Evolutionary conservation across 2,329 filamentous ascomycete genomes (phyloP).

Genomic region (Gliomastix tumulicola): DNA sequence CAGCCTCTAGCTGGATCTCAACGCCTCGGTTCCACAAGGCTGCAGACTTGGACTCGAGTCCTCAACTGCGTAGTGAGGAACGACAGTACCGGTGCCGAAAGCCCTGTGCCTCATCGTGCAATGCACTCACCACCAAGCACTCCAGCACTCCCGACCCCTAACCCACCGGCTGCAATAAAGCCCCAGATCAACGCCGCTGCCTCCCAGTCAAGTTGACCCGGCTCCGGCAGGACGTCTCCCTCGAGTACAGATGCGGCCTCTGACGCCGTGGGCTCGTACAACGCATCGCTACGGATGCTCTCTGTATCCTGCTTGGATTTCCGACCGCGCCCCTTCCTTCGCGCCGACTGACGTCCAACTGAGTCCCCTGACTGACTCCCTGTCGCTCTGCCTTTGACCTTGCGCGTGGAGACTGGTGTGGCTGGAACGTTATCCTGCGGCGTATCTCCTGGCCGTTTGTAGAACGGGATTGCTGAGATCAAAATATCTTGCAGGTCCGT

Average conservation of each 20-base stretch:
- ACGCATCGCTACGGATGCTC: conserved; percentile 16
- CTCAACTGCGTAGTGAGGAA: no score
- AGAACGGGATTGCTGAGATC: conserved; percentile 22
- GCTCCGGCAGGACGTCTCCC: conserved; percentile 30
- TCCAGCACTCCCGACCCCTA: conserved; percentile 35
- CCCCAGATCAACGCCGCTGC: conserved; percentile 38
- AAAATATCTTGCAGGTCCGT: conserved; percentile 44
- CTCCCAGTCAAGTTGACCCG: conserved; percentile 36
- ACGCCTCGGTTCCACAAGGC: no score
- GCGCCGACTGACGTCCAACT: no score
- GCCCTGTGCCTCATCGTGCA: no score
- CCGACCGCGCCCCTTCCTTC: conserved; percentile 13
- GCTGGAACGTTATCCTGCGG: no score
- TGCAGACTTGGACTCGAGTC: no score
- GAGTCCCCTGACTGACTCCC: no score
- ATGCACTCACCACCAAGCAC: conserved; percentile 41
- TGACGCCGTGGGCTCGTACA: conserved; percentile 28
- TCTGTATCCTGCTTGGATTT: conserved; percentile 15
- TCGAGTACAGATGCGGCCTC: conserved; percentile 21
- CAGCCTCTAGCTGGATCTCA: no score
- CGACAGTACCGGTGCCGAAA: no score
- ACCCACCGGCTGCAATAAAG: conserved; percentile 31
- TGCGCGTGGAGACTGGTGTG: no score
- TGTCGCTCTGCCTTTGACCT: no score
- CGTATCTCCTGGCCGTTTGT: conserved; percentile 3